Conservation (phyloP, 73 alveolate genomes). For the Paramecium pentaurelia region DNA sequence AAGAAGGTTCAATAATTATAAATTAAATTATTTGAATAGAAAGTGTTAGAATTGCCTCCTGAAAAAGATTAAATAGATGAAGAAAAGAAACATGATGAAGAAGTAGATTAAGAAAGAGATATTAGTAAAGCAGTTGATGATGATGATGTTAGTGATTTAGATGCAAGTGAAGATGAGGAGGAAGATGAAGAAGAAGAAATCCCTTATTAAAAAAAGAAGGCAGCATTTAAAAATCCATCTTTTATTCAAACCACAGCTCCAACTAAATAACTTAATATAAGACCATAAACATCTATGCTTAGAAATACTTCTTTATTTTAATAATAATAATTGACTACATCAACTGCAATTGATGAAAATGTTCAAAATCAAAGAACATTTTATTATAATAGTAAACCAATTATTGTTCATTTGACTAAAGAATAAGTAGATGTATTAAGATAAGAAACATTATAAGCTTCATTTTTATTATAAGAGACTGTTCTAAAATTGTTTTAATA, state of each 20-base stretch:
- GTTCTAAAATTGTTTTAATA: neutral
- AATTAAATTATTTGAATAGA: neutral
- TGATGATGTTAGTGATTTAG: constrained; percentile 26
- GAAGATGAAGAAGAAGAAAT: constrained; percentile 29
- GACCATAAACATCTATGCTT: neutral
- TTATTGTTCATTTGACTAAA: neutral
- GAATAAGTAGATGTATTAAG: neutral
- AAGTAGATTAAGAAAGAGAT: neutral
- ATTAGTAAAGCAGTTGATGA: constrained; percentile 61
- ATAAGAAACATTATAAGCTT: neutral
- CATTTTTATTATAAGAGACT: neutral
- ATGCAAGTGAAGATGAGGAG: neutral
- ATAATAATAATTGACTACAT: neutral
- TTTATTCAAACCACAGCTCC: neutral
- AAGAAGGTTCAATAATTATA: neutral
- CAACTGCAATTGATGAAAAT: neutral
- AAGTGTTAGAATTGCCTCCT: neutral
- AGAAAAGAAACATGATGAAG: neutral
- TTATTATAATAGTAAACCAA: neutral
- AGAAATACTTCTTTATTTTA: too few relatives aligned
- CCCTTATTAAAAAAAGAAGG: neutral
- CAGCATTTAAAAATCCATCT: neutral
- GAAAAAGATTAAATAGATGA: neutral
- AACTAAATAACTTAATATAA: neutral
- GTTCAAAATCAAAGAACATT: neutral